phyloP scores from a whole-genome alignment of 148 eudicot genomes.

The Chenopodium suecicum region DNA sequence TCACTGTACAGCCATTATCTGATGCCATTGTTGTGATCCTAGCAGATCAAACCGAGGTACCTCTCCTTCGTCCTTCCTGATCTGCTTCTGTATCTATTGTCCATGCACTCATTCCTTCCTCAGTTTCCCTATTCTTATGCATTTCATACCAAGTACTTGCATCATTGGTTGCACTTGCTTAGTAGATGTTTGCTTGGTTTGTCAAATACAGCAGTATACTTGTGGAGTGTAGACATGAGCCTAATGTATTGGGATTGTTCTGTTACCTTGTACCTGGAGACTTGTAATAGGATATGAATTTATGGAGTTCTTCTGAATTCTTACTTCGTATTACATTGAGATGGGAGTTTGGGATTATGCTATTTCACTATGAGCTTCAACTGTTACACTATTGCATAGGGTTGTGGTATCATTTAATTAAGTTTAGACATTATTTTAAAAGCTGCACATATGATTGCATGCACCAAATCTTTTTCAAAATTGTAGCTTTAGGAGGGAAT shows the following conservation, averaged over 20 bases:
- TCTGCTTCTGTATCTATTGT: neutral
- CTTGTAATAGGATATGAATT: neutral
- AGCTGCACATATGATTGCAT: too few relatives aligned
- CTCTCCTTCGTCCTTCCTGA: constrained; percentile 11
- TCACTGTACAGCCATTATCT: constrained; percentile 61
- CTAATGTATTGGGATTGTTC: neutral
- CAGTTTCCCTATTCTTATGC: neutral
- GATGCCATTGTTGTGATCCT: constrained; percentile 79
- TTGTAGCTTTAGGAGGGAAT: too few relatives aligned
- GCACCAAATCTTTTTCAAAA: too few relatives aligned
- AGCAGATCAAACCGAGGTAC: constrained; percentile 97
- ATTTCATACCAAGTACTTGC: too few relatives aligned
- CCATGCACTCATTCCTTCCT: neutral
- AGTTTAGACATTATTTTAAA: too few relatives aligned
- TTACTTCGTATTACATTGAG: too few relatives aligned
- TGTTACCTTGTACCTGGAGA: neutral
- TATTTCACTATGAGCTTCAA: too few relatives aligned
- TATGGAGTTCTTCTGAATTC: too few relatives aligned
- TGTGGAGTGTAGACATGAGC: too few relatives aligned
- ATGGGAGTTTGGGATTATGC: too few relatives aligned
- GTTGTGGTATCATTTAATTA: too few relatives aligned
- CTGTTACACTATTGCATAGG: too few relatives aligned
- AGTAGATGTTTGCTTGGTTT: neutral
- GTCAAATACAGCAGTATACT: neutral
- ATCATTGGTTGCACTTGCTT: neutral